Evolutionary conservation across 106 monocot genomes (phyloP).

Genomic region (Chionographis japonica): DNA sequence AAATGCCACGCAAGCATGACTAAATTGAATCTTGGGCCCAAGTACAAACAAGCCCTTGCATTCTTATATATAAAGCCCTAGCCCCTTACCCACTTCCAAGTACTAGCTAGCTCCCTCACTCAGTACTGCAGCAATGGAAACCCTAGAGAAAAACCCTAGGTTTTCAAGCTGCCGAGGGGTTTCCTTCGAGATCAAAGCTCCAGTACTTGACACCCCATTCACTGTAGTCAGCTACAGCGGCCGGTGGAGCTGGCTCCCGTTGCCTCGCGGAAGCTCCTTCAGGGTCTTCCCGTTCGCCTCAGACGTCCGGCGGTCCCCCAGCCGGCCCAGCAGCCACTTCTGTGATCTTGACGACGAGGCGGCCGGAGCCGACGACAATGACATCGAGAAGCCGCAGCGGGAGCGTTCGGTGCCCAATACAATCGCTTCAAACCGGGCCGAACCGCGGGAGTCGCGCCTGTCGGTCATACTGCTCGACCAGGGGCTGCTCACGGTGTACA

Average conservation of each 20-base stretch:
- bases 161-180: conserved; percentile 44
- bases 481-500: conserved; percentile 67
- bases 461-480: conserved; percentile 49
- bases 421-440: background rate
- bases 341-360: conserved; percentile 28
- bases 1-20: no score
- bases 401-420: background rate
- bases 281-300: conserved; percentile 12
- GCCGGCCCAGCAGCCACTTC: conserved; percentile 41
- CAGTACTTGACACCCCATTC: background rate
- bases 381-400: background rate
- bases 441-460: conserved; percentile 18
- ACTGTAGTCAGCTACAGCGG: background rate
- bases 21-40: no score
- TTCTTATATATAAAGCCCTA: no score
- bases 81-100: no score
- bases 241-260: conserved; percentile 27
- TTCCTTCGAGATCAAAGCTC: conserved; percentile 25
- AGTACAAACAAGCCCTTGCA: no score
- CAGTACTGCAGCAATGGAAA: no score
- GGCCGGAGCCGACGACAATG: conserved; percentile 4
- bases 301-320: background rate
- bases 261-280: conserved; percentile 10
- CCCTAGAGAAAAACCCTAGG: background rate
- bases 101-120: no score